Evolutionary conservation across 2,329 filamentous ascomycete genomes (phyloP).

Genomic region (Phialophora expanda): DNA sequence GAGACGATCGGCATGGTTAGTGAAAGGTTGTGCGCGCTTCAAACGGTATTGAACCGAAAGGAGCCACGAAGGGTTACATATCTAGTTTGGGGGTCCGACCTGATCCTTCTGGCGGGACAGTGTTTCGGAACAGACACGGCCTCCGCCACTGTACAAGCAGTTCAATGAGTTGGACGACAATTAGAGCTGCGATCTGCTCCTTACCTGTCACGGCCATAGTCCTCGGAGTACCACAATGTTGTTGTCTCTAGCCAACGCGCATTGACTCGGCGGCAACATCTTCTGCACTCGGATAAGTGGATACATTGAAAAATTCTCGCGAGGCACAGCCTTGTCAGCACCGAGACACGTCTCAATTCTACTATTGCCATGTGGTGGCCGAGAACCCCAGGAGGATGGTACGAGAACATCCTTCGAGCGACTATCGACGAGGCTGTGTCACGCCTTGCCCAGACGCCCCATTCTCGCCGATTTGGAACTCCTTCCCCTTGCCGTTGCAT

Average conservation of each 20-base stretch:
- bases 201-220: too few species aligned
- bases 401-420: neutral
- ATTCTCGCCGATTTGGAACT: neutral
- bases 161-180: too few species aligned
- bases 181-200: too few species aligned
- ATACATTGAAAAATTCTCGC: neutral
- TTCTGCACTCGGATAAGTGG: neutral
- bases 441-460: neutral
- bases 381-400: neutral
- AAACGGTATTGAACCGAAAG: neutral
- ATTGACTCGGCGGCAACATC: neutral
- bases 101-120: neutral
- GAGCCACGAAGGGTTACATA: neutral
- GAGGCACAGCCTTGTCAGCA: neutral
- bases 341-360: slow-evolving; percentile 5
- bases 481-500: slow-evolving; percentile 1
- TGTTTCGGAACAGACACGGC: neutral
- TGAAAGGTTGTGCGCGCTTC: neutral
- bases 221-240: too few species aligned
- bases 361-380: neutral
- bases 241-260: too few species aligned
- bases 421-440: slow-evolving; percentile 14
- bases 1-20: neutral
- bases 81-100: neutral
- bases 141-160: neutral